Evolutionary conservation across 78 protist species (phyloP).

Genomic region (Mastigamoeba balamuthi): DNA sequence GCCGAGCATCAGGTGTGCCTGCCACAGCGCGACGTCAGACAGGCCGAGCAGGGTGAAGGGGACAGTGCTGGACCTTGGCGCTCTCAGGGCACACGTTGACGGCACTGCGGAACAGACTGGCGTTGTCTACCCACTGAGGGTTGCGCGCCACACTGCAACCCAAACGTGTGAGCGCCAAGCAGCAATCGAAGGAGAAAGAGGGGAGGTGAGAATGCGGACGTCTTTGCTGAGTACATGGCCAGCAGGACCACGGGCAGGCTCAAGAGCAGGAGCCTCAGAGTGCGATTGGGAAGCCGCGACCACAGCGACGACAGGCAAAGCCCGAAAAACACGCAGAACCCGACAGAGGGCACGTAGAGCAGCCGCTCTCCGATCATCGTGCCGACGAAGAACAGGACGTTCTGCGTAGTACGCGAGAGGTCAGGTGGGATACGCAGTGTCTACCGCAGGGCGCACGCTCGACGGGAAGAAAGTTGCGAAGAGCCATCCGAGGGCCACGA

Average conservation of each 20-base stretch:
- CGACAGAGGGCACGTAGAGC: not conserved
- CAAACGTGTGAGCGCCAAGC: not conserved
- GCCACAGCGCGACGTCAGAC: too few species aligned
- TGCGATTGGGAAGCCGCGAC: not conserved
- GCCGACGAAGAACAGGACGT: not conserved
- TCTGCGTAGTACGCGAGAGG: not conserved
- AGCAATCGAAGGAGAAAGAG: not conserved
- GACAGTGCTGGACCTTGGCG: not conserved
- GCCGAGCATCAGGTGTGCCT: too few species aligned
- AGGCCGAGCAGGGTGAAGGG: too few species aligned
- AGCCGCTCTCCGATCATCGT: not conserved
- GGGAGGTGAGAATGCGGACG: too few species aligned
- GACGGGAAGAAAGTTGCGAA: not conserved
- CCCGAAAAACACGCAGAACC: not conserved
- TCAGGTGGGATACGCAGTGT: not conserved
- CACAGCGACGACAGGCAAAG: not conserved
- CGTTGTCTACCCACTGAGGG: not conserved
- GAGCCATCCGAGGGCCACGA: not conserved
- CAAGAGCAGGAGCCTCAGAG: not conserved
- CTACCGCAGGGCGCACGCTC: not conserved
- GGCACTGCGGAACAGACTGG: not conserved
- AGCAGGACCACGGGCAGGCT: not conserved
- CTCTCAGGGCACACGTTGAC: not conserved
- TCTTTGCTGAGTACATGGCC: not conserved
- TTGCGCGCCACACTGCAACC: too few species aligned